A percentile compares a stretch with the other conserved stretches of the same genome.
Conservation (phyloP, 768 basidiomycete genomes). For the Tulasnella sp. region DNA sequence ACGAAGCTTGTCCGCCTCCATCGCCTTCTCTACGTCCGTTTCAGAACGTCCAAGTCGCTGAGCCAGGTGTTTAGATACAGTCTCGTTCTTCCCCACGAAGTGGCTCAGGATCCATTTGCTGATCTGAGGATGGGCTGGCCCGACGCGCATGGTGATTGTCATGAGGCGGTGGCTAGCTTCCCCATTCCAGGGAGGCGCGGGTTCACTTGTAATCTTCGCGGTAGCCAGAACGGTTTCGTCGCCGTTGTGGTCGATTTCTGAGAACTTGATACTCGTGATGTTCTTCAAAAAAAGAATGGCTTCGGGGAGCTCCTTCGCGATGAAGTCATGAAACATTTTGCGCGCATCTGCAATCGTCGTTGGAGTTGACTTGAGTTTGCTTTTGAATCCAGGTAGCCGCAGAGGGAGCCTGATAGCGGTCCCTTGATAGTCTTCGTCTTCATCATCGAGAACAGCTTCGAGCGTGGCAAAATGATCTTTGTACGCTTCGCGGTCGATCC, state of each 20-base stretch:
- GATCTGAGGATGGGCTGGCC: no score
- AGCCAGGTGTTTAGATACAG: no score
- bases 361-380: conserved; percentile 46
- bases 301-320: background rate
- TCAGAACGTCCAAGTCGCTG: no score
- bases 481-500: background rate
- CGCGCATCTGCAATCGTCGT: conserved; percentile 52
- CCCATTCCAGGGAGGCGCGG: background rate
- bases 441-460: background rate
- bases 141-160: background rate
- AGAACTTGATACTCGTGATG: conserved; percentile 23
- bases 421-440: conserved; percentile 41
- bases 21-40: conserved; percentile 35
- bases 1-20: conserved; percentile 49
- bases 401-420: conserved; percentile 56
- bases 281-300: conserved; percentile 18
- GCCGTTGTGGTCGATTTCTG: conserved; percentile 33
- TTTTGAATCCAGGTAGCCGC: conserved; percentile 45
- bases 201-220: background rate
- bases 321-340: conserved; percentile 45
- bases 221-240: conserved; percentile 9
- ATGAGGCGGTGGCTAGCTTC: background rate
- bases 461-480: background rate
- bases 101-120: no score
- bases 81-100: no score